phyloP scores from a whole-genome alignment of 768 basidiomycete species.

The Russula lepida region DNA sequence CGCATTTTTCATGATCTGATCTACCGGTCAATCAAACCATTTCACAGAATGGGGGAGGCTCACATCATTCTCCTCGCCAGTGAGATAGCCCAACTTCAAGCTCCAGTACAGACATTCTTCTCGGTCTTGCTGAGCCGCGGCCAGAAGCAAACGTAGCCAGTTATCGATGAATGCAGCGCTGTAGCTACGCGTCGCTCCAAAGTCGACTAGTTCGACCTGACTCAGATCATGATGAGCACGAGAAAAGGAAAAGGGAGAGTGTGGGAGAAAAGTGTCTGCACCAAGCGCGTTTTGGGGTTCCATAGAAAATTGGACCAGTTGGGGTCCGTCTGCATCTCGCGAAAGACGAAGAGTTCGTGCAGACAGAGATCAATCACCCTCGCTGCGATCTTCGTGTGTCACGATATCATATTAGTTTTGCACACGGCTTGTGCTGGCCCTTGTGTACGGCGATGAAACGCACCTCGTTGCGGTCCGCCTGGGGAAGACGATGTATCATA shows the following conservation, averaged over 20 bases:
- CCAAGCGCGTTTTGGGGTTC: conserved; percentile 58
- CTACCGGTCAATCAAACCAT: not conserved
- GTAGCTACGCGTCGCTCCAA: conserved; percentile 90
- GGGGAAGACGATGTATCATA: conserved; percentile 44
- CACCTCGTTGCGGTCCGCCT: conserved; percentile 68
- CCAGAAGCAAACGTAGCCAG: conserved; percentile 79
- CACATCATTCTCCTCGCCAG: conserved; percentile 82
- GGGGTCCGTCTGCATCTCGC: conserved; percentile 96
- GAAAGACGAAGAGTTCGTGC: conserved; percentile 82
- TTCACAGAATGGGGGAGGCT: not conserved
- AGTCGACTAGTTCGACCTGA: conserved; percentile 85
- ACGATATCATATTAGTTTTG: not conserved
- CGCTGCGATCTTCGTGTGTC: conserved; percentile 59
- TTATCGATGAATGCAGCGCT: conserved; percentile 76
- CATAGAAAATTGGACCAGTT: conserved; percentile 98
- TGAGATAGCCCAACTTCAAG: conserved; percentile 79
- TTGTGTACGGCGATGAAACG: conserved; percentile 8
- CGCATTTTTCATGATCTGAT: conserved; percentile 75
- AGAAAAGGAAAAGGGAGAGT: not conserved
- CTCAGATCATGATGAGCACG: not conserved
- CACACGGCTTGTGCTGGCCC: not conserved
- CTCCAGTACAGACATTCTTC: conserved; percentile 65
- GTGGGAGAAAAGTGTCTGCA: conserved; percentile 25
- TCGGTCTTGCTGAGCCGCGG: conserved; percentile 64
- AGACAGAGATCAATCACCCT: conserved; percentile 80